A percentile compares a stretch with the other conserved stretches of the same genome.
phyloP scores from a whole-genome alignment of 345 rosid genomes.

The Moricandia moricandioides region DNA sequence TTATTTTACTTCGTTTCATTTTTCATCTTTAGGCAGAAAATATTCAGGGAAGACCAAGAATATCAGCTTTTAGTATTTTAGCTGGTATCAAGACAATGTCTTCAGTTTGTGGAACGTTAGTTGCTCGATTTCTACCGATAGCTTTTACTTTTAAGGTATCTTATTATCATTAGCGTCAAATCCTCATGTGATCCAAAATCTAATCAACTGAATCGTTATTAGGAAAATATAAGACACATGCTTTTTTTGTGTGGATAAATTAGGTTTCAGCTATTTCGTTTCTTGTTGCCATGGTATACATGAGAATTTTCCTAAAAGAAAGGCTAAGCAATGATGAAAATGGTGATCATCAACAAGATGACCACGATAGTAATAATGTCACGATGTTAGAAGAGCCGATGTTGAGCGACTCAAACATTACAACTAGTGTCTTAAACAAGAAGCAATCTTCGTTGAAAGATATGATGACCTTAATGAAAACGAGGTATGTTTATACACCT shows the following conservation, averaged over 20 bases:
- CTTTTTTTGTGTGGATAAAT: background rate
- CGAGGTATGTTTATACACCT: conserved; percentile 42
- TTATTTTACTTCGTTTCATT: background rate
- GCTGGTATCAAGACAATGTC: conserved; percentile 54
- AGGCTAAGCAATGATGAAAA: conserved; percentile 25
- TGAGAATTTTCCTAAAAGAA: conserved; percentile 79
- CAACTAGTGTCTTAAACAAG: conserved; percentile 37
- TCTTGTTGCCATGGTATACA: conserved; percentile 60
- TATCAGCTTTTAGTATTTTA: conserved; percentile 70
- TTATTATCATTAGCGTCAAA: background rate
- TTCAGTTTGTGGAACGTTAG: conserved; percentile 56
- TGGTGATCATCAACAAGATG: conserved; percentile 10
- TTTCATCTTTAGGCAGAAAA: conserved; percentile 59
- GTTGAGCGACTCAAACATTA: conserved; percentile 32
- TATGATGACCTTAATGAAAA: conserved; percentile 48
- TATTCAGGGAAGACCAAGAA: conserved; percentile 43
- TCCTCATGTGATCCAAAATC: background rate
- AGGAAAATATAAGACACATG: background rate
- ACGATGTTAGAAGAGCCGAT: conserved; percentile 47
- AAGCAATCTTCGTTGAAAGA: conserved; percentile 59
- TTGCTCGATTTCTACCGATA: conserved; percentile 69
- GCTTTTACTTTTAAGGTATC: conserved; percentile 61
- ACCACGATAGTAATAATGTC: background rate
- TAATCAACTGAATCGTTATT: background rate
- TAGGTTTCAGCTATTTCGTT: conserved; percentile 62